Evolutionary conservation across 2,329 filamentous ascomycete genomes (phyloP), one percentile per base, ranked within the genome.

Genomic region (Ceratocystiopsis minuta): DNA sequence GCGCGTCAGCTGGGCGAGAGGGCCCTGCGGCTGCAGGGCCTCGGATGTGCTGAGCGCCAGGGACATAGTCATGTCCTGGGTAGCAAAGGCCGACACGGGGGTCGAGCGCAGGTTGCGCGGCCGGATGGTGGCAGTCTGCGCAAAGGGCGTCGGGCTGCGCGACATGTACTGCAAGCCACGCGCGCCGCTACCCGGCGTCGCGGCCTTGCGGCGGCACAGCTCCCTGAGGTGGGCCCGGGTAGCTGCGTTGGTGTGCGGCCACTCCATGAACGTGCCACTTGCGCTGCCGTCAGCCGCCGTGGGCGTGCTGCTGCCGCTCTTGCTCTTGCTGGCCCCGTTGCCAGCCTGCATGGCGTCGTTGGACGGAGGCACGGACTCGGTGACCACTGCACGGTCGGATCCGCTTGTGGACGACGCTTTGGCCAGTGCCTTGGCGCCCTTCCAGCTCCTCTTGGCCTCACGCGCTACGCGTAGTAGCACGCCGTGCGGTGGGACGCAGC

Each of bases 371-470:
- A 36, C 36, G 2, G 41, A 9, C 37, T 36, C 15, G 10, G 33
- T 32, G 4, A 32, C 16, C 2, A 18, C 16, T 31, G 35, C 10
- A 33, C 11, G 9, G 36, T n/a, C 16, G 16, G 12, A 35, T 10
- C 14, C 18, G 9, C n/a, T n/a, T n/a, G 24, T 18, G 5, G 24
- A 17, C 12, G 38, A 16, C 35, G 47, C 48, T 45, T 45, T 55
- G 39, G 43, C 48, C 42, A 60, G 55, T 7, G 59, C 51, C 46
- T 66, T 74, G 3, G 70, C 65, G 1, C 74, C 75, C 53, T 73
- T 78, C 76, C 76, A 80, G 51, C 70, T 78, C 52, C 71, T 64
- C 57, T 70, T 77, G 16, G 75, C 69, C 51, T 78, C 72, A 47
- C 75, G 65, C n/a, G 76, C 70, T 34, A 80, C 75, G 37, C 75